Base-by-base conservation (phyloP, 768 basidiomycete genomes). In the Leccinellum luteum region DNA sequence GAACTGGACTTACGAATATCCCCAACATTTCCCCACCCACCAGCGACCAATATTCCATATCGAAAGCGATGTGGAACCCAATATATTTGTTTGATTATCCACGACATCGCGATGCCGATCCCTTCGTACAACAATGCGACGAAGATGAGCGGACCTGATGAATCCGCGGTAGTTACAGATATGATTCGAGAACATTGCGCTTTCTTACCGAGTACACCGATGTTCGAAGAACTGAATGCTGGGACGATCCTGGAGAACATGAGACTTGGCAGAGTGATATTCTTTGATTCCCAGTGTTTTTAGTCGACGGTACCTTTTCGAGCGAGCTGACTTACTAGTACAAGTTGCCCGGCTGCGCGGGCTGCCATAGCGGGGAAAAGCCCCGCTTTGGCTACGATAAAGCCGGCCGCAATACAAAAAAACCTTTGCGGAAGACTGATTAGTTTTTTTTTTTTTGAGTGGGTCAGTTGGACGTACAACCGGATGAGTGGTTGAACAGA, bases 11-110 rank as follows among this genome's bases (percentile, higher is more conserved):
- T 64, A 89, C 87, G 85, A 31, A 90, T 81, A 64, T 89, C 89
- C 9, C 85, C 87, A 45, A 80, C 80, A 63, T 90, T 90, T 9
- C 76, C 80, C 82, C 83, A 90, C 3, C 80, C 82, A 38, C 87
- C 89, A 0, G 88, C 87, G 3, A 82, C 81, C 1, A 90, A 64
- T 21, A 91, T 77, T 0, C 89, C 90, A 63, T 85, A 82, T 48
- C 89, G 76, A 65, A 91, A 90, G 27, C 86, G 79, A 64, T 89
- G 85, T 1, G 90, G 89, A 3, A 91, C 87, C 83, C 88, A 90
- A 64, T 87, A 90, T 51, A 87, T 62, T 59, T 81, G 80, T 51
- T 81, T 81, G 53, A 84, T 71, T n/a, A 81, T 48, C 75, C 78
- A 85, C 0, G 84, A 82, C 19, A 85, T 75, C 7, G 69, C 34